Conservation (phyloP, 2,329 filamentous ascomycete species). For the Alternaria gansuensis region DNA sequence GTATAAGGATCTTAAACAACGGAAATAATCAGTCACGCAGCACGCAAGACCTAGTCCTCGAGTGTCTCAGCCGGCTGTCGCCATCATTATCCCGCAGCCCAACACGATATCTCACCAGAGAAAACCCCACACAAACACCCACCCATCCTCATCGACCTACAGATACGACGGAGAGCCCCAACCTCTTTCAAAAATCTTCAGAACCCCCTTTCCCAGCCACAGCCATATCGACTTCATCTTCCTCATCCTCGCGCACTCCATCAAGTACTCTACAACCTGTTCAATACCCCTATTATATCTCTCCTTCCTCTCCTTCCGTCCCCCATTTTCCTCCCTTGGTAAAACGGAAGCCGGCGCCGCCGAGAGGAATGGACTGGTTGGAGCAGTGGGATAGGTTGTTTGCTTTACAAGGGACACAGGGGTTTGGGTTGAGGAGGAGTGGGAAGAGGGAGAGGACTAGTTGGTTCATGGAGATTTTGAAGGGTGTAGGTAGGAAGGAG, state of each 20-base stretch:
- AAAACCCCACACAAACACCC: too few species aligned
- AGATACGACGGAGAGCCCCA: background rate
- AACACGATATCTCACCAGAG: background rate
- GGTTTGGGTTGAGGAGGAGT: background rate
- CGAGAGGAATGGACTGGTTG: constrained; percentile 21
- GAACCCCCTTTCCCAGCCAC: too few species aligned
- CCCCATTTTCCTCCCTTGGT: background rate
- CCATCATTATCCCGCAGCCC: background rate
- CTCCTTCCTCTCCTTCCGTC: background rate
- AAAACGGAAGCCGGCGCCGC: constrained; percentile 22
- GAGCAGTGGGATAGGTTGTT: constrained; percentile 19
- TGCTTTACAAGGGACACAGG: constrained; percentile 8
- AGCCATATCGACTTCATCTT: background rate
- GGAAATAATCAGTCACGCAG: rapidly evolving
- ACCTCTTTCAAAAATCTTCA: too few species aligned
- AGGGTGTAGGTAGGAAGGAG: background rate
- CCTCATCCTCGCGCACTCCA: background rate
- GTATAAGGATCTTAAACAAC: too few species aligned
- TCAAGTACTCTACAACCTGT: background rate
- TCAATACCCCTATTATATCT: background rate
- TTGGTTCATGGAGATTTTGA: constrained; percentile 8
- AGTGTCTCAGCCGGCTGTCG: background rate
- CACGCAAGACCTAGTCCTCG: background rate
- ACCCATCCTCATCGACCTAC: too few species aligned
- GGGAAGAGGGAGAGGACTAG: constrained; percentile 1